Evolutionary conservation across 192 early-diverging fungal species (phyloP).

Genomic region (Dissophora globulifera): DNA sequence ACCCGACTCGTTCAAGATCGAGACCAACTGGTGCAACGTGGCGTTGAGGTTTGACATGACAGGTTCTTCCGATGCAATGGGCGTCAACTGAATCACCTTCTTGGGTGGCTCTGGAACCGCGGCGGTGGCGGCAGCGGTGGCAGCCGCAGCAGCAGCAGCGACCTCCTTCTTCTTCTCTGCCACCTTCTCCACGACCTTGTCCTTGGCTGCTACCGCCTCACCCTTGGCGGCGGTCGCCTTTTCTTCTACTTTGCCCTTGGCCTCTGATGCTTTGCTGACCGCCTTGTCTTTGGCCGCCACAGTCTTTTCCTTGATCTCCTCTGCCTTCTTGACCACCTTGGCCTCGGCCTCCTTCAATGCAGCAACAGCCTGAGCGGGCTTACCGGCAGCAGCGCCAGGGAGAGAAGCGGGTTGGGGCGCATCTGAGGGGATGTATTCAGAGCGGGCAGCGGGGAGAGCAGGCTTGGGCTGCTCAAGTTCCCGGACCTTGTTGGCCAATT

Average conservation of each 20-base stretch:
- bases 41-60: slow-evolving; percentile 49
- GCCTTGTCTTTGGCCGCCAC: no score
- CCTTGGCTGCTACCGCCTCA: no score
- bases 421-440: slow-evolving; percentile 39
- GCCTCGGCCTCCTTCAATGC: slow-evolving; percentile 2
- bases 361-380: slow-evolving; percentile 2
- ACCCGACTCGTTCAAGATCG: slow-evolving; percentile 49
- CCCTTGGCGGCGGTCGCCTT: no score
- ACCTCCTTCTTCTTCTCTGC: slow-evolving; percentile 24
- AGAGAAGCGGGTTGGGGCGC: slow-evolving; percentile 31
- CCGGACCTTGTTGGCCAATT: slow-evolving; percentile 42
- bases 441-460: slow-evolving; percentile 28
- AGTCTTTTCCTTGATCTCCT: no score
- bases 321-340: slow-evolving; percentile 20
- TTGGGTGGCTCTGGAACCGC: slow-evolving; percentile 24
- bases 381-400: slow-evolving; percentile 37
- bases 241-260: no score
- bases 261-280: no score
- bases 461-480: slow-evolving; percentile 52
- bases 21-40: slow-evolving; percentile 37
- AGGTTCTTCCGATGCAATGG: slow-evolving; percentile 50
- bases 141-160: no score
- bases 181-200: slow-evolving; percentile 17
- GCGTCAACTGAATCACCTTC: slow-evolving; percentile 44
- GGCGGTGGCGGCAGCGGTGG: no score